Evolutionary conservation across 2,329 filamentous ascomycete species (phyloP), one percentile per base, ranked within the genome.

Genomic region (Phyllosticta capitalensis): DNA sequence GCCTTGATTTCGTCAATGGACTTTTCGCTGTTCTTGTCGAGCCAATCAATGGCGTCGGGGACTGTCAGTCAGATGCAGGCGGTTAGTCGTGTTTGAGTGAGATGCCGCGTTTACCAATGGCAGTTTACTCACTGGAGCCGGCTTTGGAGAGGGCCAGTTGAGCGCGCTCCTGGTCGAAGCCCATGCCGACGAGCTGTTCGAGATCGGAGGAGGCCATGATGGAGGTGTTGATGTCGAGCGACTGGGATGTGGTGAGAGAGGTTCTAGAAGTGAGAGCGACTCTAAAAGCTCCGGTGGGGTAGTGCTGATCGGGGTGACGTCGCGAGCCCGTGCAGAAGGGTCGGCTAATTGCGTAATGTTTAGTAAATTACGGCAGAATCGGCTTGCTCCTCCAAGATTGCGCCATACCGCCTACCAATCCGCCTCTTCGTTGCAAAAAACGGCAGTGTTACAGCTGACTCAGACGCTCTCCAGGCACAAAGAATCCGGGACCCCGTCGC

Each of bases 41-140:
- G 83, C 94, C 94, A 99, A 76, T 96, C 89, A 61, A 99, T 82
- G 56, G 94, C 94, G 65, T 86, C 88, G 71, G 94, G 87, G 53
- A 96, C 89, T 92, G 60, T 65, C 58, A 66, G 61, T 55, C 50
- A 56, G 59, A 24, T 6, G 38, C 54, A 19, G 19, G 38, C 38
- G 28, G 24, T 28, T 33, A 63, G 59, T 33, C 26, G 49, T 38
- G 9, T 22, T 50, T 57, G 52, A 38, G 30, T 24, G 53, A 48
- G 54, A 26, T 53, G 9, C 19, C 33, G n/a, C 20, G 21, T 51
- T 14, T 38, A 33, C n/a, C 26, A 55, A 54, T 48, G 60, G 57
- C 54, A 21, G 55, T n/a, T 45, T 45, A 78, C 88, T 75, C 78
- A 90, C 91, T 76, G 61, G 88, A 88, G 63, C 91, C 90, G 12